These are phyloP conservation scores for Colletotrichum simmondsii DNA, from an alignment of 2,329 filamentous ascomycete genomes.

Conservation along the genomic window DNA sequence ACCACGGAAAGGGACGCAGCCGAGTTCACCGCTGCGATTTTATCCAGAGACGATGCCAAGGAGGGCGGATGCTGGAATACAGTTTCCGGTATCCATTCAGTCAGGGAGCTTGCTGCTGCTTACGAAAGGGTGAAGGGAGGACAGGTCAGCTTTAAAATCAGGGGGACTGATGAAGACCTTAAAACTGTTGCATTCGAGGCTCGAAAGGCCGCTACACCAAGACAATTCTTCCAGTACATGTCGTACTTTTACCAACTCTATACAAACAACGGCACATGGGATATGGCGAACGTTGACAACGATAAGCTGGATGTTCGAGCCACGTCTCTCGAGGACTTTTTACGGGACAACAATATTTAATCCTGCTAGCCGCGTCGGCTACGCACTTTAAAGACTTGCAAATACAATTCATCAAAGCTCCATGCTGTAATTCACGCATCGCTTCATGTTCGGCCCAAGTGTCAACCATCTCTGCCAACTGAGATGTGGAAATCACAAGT, in stretches of 20 bases:
- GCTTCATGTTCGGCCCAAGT: no score
- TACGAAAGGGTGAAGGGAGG: neutral
- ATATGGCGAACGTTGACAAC: conserved; percentile 1
- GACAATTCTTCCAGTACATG: neutral
- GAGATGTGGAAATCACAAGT: no score
- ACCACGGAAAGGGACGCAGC: neutral
- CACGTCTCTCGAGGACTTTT: conserved; percentile 8
- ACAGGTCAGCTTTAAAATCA: neutral
- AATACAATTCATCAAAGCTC: no score
- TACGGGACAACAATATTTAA: neutral
- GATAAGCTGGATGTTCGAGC: conserved; percentile 11
- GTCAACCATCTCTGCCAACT: no score
- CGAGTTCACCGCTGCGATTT: neutral
- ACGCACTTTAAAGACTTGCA: no score
- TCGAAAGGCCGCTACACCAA: neutral
- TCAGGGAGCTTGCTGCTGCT: neutral
- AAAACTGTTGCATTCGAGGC: neutral
- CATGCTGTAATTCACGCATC: no score
- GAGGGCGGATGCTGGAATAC: neutral
- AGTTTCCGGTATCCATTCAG: neutral
- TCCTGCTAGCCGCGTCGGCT: no score
- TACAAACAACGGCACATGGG: conserved; percentile 5
- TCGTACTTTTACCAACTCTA: conserved; percentile 13
- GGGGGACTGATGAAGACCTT: neutral
- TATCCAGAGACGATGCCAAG: neutral